Percentiles rank a stretch among this genome's conserved stretches.
These are phyloP conservation scores for Anthracocystis walkeri DNA, from an alignment of 1,284 basidiomycete genomes.

Conservation along the genomic window DNA sequence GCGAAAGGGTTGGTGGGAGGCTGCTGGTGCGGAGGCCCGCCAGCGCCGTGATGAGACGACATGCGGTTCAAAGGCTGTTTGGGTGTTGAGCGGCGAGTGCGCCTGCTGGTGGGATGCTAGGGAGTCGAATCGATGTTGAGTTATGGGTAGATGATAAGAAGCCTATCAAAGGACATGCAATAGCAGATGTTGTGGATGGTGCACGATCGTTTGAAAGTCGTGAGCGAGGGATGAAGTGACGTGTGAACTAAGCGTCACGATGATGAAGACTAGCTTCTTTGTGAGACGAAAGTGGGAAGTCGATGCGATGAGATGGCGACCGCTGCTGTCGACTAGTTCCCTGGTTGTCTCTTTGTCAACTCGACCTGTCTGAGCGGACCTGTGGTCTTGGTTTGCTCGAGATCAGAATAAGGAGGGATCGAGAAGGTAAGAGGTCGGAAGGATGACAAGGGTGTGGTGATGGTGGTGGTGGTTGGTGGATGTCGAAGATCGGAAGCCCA, in stretches of 20 bases:
- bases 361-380: conserved; percentile 13
- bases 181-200: background rate
- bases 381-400: conserved; percentile 10
- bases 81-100: conserved; percentile 3
- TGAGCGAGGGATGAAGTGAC: background rate
- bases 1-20: conserved; percentile 57
- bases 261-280: conserved; percentile 1
- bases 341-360: conserved; percentile 8
- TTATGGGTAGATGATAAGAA: background rate
- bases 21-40: conserved; percentile 45
- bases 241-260: background rate
- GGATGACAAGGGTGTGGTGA: conserved; percentile 4
- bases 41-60: conserved; percentile 53
- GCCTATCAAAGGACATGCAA: conserved; percentile 28
- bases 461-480: conserved; percentile 10
- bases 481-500: conserved; percentile 19
- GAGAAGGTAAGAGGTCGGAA: conserved; percentile 2
- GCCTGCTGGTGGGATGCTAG: conserved; percentile 5
- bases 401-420: background rate
- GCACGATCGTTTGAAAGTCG: conserved; percentile 8
- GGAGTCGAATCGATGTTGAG: background rate
- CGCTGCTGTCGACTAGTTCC: conserved; percentile 6
- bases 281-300: background rate
- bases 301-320: conserved; percentile 8
- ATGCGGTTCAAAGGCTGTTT: conserved; percentile 18